Conservation (phyloP, 1,284 basidiomycete species). For the Stereum hirsutum region DNA sequence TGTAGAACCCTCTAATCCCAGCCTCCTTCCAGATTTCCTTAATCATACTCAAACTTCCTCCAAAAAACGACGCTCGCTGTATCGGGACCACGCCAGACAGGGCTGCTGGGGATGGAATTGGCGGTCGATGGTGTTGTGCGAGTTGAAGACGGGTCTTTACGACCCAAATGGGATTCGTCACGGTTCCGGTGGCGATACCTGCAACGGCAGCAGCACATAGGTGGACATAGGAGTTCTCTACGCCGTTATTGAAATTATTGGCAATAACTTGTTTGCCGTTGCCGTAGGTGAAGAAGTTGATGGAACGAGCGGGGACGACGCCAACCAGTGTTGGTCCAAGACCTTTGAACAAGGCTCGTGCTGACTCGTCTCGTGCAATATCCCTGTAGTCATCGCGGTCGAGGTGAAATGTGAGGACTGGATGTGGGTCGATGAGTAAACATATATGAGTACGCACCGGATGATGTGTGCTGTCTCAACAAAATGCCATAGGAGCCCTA, state of each 20-base stretch:
- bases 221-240: constrained; percentile 83
- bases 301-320: constrained; percentile 90
- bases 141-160: constrained; percentile 95
- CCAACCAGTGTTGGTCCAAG: constrained; percentile 93
- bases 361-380: constrained; percentile 87
- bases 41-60: constrained; percentile 56
- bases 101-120: constrained; percentile 14
- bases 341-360: constrained; percentile 88
- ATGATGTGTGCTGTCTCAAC: constrained; percentile 92
- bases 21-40: constrained; percentile 73
- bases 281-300: constrained; percentile 98
- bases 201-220: constrained; percentile 82
- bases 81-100: neutral
- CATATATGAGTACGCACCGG: constrained; percentile 42
- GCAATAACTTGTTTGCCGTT: constrained; percentile 93
- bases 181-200: constrained; percentile 80
- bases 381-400: constrained; percentile 39
- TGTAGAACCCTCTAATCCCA: constrained; percentile 87
- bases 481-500: constrained; percentile 80
- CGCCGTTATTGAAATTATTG: constrained; percentile 71
- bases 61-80: constrained; percentile 24
- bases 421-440: neutral
- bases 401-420: neutral
- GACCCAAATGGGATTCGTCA: constrained; percentile 98
- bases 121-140: constrained; percentile 19